Conservation (phyloP, 805 yeast genomes). For the Saccharomycopsis sp. region DNA sequence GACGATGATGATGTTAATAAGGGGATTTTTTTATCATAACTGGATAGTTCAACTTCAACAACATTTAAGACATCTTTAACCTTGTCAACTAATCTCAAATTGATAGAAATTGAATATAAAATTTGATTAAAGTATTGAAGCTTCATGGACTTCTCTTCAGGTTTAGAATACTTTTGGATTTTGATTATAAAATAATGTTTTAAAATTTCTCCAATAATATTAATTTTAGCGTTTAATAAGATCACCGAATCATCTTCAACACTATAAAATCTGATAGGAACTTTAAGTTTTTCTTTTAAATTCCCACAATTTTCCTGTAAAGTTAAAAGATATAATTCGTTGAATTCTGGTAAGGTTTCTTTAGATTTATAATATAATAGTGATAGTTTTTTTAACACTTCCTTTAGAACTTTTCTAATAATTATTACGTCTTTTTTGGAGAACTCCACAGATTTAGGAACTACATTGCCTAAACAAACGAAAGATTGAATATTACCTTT, state of each 20-base stretch:
- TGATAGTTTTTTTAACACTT: slow-evolving; percentile 5
- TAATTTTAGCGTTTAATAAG: slow-evolving; percentile 8
- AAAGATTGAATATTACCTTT: slow-evolving; percentile 5
- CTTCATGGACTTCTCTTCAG: slow-evolving; percentile 2
- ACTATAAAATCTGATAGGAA: slow-evolving; percentile 5
- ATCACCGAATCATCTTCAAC: slow-evolving; percentile 5
- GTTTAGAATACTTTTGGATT: not conserved
- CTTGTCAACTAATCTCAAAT: slow-evolving; percentile 7
- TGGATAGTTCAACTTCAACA: slow-evolving; percentile 8
- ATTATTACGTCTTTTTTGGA: not conserved
- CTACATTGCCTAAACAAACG: slow-evolving; percentile 12
- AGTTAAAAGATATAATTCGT: not conserved
- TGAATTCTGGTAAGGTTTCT: not conserved
- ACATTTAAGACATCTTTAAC: slow-evolving; percentile 10
- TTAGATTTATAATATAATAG: slow-evolving; percentile 6
- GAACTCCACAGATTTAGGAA: not conserved
- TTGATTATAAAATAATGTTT: slow-evolving; percentile 10
- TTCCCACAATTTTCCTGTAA: slow-evolving; percentile 6
- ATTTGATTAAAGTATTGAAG: slow-evolving; percentile 5
- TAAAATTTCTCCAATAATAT: slow-evolving; percentile 9
- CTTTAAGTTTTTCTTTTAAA: not conserved
- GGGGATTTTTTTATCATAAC: not conserved
- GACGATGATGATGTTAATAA: not conserved
- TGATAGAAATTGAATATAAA: slow-evolving; percentile 9
- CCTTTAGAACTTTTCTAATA: slow-evolving; percentile 4